Base-by-base conservation (phyloP, 2,329 filamentous ascomycete species). In the Phaeophleospora eucalypticola region DNA sequence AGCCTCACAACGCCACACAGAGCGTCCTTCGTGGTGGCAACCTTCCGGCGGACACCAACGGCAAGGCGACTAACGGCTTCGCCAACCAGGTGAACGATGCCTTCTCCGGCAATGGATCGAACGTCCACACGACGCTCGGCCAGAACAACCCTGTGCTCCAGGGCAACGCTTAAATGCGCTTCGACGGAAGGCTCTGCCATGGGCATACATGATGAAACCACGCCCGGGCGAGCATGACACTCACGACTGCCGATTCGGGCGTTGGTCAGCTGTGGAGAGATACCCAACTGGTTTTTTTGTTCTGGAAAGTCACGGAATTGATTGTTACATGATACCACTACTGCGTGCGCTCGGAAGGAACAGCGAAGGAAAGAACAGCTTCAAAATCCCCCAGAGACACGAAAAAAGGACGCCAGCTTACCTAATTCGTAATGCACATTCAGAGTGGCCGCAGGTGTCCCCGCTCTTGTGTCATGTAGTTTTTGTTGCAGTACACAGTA, bases 1-100 rank as follows among this genome's bases (percentile, higher is more conserved):
- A 86, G 70, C 70, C 78, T 16, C 80, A 81, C 59, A 65, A 66
- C 32, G 71, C 71, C 36, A 63, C 68, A 39, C 55, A 59, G 20
- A 69, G 67, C 19, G 65, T 56, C 17, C 39, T 54, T 4, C 43
- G 43, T 21, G 50, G 45, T 29, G 14, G 35, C 12, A 29, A 43
- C 16, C 36, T 42, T 9, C 27, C 43, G 17, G 33, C 17, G n/a
- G 42, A 38, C 41, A 49, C 39, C 37, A 42, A 41, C 41, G 37
- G 45, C 38, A 42, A 32, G 8, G 44, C 43, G 20, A 46, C 18
- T 32, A 40, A 49, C 20, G 37, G 42, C 17, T 72, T 75, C 52
- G 65, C 68, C 45, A 69, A 65, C 55, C 71, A 76, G 58, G 68
- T 76, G 38, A 50, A 54, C 27, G 53, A 52, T 24, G 53, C 53